Base-by-base conservation (phyloP, 176 grass and related monocot species). In the Ensete glaucum region DNA sequence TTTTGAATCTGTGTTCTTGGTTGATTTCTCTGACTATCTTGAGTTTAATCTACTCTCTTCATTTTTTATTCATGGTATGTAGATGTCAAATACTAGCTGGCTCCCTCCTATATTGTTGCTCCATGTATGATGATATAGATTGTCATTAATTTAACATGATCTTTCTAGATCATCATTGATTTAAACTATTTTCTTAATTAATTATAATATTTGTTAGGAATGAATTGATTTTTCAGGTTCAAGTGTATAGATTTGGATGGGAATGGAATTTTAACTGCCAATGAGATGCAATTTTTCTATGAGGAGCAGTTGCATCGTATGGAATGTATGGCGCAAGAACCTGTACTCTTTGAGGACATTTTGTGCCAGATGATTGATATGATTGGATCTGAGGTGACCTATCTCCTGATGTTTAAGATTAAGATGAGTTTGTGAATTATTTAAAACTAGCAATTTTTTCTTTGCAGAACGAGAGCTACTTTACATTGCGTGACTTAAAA, bases 271-370 rank as follows among this genome's bases (percentile, higher is more conserved):
- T 82, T 98, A 52, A 93, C 94, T 82, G 69, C 81, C 78, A 98
- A 85, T 82, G 90, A 98, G 77, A 81, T 93, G 74, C 94, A 98
- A 66, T 93, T 85, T 72, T 98, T 98, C 69, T 93, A 89, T 52
- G 90, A 98, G 75, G 94, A 98, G 86, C 94, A 98, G 77, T 87
- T 98, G 81, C 94, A 98, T 80, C 90, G 94, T 24, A 91, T 98
- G 90, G 94, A 98, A 64, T 98, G 94, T 76, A 93, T 98, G 94
- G 84, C 94, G 67, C 90, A 98, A 72, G 94, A 98, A 79, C 90
- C 94, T 77, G 90, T 93, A 72, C 77, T 93, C 48, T 98, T 91
- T 76, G 90, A 93, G 80, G 94, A 98, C 80, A 93, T 98, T 59
- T 75, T 98, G 48, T 93, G 94, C 58, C 94, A 98, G 73, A 87